Conservation (phyloP, 1,284 basidiomycete species). For the Puccinia novopanici region DNA sequence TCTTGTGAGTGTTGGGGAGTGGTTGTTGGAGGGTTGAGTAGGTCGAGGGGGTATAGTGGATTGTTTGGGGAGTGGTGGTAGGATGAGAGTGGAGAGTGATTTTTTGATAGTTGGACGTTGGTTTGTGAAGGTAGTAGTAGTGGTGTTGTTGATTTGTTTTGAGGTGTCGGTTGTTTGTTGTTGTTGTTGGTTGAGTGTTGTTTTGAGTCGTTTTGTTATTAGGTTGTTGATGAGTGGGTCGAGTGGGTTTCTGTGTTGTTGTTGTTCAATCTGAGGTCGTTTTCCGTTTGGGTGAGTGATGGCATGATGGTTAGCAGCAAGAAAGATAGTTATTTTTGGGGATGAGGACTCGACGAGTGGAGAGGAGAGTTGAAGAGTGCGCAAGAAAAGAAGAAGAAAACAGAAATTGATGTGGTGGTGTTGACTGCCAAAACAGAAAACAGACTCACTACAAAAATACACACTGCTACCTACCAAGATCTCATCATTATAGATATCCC, state of each 20-base stretch:
- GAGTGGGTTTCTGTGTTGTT: neutral
- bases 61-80: slow-evolving; percentile 7
- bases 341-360: neutral
- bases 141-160: neutral
- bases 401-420: no score
- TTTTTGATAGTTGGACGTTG: slow-evolving; percentile 23
- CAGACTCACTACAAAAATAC: no score
- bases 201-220: slow-evolving; percentile 6
- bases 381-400: slow-evolving; percentile 2
- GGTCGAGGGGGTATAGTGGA: slow-evolving; percentile 31
- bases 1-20: neutral
- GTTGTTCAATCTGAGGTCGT: neutral
- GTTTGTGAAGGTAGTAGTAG: neutral
- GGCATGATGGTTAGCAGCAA: neutral
- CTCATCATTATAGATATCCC: no score
- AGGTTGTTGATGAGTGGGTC: neutral
- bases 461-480: no score
- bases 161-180: no score
- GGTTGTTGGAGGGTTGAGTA: slow-evolving; percentile 4
- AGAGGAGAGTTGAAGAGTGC: no score
- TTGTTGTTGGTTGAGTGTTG: slow-evolving; percentile 5
- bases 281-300: slow-evolving; percentile 28
- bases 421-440: no score
- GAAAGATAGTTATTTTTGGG: neutral
- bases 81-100: slow-evolving; percentile 24